Evolutionary conservation across 139 green algal species (phyloP).

Genomic region (Picochlorum costavermella): DNA sequence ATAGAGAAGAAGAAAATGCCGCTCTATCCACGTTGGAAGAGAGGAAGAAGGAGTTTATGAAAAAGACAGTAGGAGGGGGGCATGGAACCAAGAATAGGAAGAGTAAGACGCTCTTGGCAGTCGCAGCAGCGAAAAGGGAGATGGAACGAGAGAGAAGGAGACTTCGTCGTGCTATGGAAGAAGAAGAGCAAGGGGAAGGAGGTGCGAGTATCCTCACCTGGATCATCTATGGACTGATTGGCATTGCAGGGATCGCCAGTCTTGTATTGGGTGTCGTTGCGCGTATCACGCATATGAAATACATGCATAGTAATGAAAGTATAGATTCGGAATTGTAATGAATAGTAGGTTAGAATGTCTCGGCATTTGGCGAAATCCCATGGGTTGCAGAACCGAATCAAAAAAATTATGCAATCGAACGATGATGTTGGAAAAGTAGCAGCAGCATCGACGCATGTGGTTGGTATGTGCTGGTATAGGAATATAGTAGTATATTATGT

Average conservation of each 20-base stretch:
- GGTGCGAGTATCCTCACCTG: not conserved
- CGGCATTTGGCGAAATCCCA: not conserved
- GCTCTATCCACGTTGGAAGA: not conserved
- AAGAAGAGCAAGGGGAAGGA: too few species aligned
- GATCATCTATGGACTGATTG: not conserved
- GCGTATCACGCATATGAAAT: not conserved
- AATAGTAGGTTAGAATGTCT: not conserved
- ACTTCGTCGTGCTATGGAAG: too few species aligned
- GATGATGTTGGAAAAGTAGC: constrained; percentile 94
- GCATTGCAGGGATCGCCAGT: not conserved
- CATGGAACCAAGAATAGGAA: not conserved
- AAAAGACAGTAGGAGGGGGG: not conserved
- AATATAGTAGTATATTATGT: not conserved
- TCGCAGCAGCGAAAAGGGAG: not conserved
- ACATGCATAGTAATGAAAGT: not conserved
- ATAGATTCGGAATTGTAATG: not conserved
- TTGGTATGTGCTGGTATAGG: constrained; percentile 48
- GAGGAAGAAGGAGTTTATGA: not conserved
- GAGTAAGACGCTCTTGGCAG: not conserved
- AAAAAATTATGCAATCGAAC: constrained; percentile 91
- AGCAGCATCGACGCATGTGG: constrained; percentile 72
- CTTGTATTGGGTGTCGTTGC: not conserved
- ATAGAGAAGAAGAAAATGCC: not conserved
- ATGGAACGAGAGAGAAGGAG: not conserved
- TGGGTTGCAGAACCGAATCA: constrained; percentile 49